These are phyloP conservation scores for Prosopis cineraria DNA, from an alignment of 306 rosid species.

Conservation along the genomic window DNA sequence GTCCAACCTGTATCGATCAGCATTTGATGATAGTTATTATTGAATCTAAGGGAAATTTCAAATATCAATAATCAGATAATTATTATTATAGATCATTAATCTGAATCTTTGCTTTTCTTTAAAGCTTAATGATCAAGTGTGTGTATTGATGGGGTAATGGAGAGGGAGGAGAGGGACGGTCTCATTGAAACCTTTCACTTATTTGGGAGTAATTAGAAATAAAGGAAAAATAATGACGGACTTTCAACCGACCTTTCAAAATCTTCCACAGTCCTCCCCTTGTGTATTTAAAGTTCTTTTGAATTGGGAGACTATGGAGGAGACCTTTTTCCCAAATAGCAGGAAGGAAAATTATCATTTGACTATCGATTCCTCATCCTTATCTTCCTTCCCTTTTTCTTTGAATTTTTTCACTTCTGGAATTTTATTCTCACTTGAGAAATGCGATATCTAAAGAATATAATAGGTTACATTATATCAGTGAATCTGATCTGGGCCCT, in stretches of 20 bases:
- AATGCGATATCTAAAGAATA: background rate
- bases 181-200: background rate
- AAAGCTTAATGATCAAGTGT: background rate
- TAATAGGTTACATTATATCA: background rate
- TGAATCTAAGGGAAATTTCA: background rate
- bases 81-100: too few species aligned
- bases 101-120: background rate
- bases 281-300: background rate
- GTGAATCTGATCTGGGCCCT: background rate
- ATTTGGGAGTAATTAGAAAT: background rate
- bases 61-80: too few species aligned
- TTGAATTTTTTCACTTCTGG: background rate
- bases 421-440: background rate
- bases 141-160: background rate
- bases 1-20: constrained; percentile 50
- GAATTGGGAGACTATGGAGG: background rate
- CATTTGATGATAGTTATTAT: background rate
- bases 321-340: background rate
- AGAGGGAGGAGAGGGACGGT: background rate
- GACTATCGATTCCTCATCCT: background rate
- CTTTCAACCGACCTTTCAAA: background rate
- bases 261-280: background rate
- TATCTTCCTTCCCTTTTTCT: background rate
- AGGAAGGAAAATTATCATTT: background rate
- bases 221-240: background rate